Evolutionary conservation across 1,139 yeast species (phyloP), one percentile per base, ranked within the genome.

Genomic region (Suhomyces bribrorum): DNA sequence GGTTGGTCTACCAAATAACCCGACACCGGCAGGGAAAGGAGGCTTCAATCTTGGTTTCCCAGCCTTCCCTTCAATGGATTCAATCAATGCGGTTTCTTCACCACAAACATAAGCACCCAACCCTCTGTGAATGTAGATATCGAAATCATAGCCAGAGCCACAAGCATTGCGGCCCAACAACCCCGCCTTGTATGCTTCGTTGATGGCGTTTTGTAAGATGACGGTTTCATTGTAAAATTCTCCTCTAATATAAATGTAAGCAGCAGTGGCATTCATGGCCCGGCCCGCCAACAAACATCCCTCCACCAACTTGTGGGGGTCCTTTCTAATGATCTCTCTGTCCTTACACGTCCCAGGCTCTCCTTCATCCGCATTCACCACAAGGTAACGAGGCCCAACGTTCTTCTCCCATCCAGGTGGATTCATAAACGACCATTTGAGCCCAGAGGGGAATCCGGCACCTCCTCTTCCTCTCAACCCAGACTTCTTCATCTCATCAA

Each of bases 391-490:
- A 46, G 95, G 92, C 15, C 95, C 95, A 14, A 65, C 69, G 62
- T 86, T 86, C 61, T 86, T 86, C 50, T 86, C 94, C 95, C 95
- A 86, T 45, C 92, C 92, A 36, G 95, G 95, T 37, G 95, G 95
- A 66, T 86, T 86, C 95, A 86, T 86, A 59, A 86, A 86, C 14
- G 94, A 84, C 94, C 94, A 86, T 65, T 86, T 86, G 56, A 86
- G 75, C 34, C 95, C 95, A 17, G 89, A 80, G 36, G 95, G 95
- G 73, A 86, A 86, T 16, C 95, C 95, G 31, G 95, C 95, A 55
- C 95, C 95, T 45, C 95, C 95, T 67, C 95, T 81, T 41, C 95
- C 95, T 64, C 95, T 80, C 50, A 86, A 73, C 14, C 95, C 95
- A 7, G 90, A 82, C 57, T 81, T 78, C 63, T 86, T 86, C 73